Conservation (phyloP, 163 green algal species). For the Smithsoniella earleae region DNA sequence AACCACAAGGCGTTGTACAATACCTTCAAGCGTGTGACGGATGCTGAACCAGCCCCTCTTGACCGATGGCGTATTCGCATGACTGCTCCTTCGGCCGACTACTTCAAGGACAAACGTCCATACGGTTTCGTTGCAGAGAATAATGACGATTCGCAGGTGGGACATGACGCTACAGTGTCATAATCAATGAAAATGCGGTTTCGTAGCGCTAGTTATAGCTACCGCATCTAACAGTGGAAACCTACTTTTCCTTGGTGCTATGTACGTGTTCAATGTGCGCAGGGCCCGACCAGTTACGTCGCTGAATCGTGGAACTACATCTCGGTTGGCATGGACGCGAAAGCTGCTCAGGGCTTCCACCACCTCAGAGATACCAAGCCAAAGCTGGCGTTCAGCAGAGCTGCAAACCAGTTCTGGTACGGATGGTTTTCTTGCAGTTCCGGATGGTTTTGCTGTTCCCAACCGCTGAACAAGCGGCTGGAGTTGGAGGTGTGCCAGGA, state of each 20-base stretch:
- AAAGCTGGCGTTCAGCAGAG: slow-evolving; percentile 43
- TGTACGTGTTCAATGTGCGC: too few relatives aligned
- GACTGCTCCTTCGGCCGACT: slow-evolving; percentile 12
- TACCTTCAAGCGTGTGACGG: slow-evolving; percentile 46
- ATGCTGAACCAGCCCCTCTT: slow-evolving; percentile 40
- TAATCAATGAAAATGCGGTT: too few relatives aligned
- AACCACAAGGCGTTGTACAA: slow-evolving; percentile 43
- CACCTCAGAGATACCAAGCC: slow-evolving; percentile 58
- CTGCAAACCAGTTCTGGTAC: slow-evolving; percentile 75
- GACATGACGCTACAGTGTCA: too few relatives aligned
- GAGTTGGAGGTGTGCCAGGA: slow-evolving; percentile 41
- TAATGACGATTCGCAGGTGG: too few relatives aligned
- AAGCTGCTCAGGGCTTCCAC: slow-evolving; percentile 78
- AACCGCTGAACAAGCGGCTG: slow-evolving; percentile 39
- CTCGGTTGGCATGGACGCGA: slow-evolving; percentile 69
- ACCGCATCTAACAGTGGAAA: too few relatives aligned
- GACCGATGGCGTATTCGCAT: slow-evolving; percentile 50
- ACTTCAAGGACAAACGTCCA: slow-evolving; percentile 8
- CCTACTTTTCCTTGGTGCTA: too few relatives aligned
- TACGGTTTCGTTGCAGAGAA: slow-evolving; percentile 3
- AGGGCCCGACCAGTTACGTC: not conserved
- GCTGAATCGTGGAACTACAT: slow-evolving; percentile 82
- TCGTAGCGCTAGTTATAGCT: too few relatives aligned
- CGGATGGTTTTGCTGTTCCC: slow-evolving; percentile 61
- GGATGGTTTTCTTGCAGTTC: slow-evolving; percentile 46